Percentiles rank a stretch among this genome's conserved stretches.
These are phyloP conservation scores for Aureococcus anophagefferens DNA, from an alignment of 108 stramenopile species.

Conservation along the genomic window DNA sequence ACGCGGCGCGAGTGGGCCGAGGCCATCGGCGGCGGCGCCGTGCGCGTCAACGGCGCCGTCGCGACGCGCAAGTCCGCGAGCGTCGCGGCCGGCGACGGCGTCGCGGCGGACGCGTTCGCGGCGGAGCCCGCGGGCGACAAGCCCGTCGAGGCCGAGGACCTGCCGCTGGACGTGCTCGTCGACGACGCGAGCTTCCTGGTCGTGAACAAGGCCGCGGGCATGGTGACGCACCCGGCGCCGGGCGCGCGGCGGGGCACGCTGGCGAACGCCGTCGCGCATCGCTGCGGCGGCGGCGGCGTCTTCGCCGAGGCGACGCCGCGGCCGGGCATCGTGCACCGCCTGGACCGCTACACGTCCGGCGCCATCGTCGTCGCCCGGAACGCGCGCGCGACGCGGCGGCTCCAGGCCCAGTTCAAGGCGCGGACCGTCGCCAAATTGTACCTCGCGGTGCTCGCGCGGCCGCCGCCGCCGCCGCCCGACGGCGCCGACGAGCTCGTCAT, in stretches of 20 bases:
- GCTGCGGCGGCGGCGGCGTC: constrained; percentile 54
- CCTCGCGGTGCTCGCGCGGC: constrained; percentile 55
- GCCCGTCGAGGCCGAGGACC: constrained; percentile 31
- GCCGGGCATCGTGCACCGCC: constrained; percentile 88
- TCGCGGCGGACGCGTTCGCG: neutral
- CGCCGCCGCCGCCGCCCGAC: constrained; percentile 5
- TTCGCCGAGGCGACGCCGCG: constrained; percentile 68
- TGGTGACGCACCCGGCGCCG: constrained; percentile 95
- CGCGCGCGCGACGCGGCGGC: constrained; percentile 15
- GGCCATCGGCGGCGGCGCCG: neutral
- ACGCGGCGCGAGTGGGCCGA: neutral
- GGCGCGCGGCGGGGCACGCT: constrained; percentile 91
- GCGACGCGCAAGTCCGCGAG: neutral
- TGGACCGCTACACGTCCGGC: constrained; percentile 91
- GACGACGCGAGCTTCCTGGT: constrained; percentile 88
- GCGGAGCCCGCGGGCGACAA: neutral
- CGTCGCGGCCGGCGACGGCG: neutral
- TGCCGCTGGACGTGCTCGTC: constrained; percentile 68
- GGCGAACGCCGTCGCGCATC: constrained; percentile 84
- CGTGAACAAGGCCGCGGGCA: constrained; percentile 78
- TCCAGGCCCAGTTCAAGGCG: constrained; percentile 42
- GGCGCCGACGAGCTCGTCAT: constrained; percentile 40
- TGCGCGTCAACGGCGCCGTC: constrained; percentile 2
- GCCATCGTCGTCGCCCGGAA: constrained; percentile 71
- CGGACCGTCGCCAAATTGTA: constrained; percentile 76